phyloP scores from a whole-genome alignment of 176 grass and related monocot species.

The Metroxylon sagu region DNA sequence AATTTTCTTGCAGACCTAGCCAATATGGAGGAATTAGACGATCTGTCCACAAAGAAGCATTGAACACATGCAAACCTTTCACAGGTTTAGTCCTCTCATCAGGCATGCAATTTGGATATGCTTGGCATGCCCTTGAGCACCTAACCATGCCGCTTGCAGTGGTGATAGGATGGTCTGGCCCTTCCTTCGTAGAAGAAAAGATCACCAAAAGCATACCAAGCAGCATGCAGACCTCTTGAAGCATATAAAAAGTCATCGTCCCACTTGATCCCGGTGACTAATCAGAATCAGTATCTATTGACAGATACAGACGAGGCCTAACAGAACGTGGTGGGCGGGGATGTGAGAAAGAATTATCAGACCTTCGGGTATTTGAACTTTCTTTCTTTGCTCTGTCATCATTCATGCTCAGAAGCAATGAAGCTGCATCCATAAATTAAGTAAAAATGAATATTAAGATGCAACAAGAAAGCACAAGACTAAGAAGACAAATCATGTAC shows the following conservation, averaged over 20 bases:
- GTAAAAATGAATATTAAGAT: constrained; percentile 7
- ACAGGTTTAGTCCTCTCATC: neutral
- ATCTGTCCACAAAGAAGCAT: no score
- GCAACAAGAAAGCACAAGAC: constrained; percentile 1
- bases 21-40: neutral
- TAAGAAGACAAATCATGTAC: neutral
- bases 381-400: neutral
- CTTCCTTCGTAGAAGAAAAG: no score
- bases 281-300: constrained; percentile 61
- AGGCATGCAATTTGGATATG: neutral
- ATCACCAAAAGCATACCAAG: no score
- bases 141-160: neutral
- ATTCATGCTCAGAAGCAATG: constrained; percentile 13
- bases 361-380: constrained; percentile 2
- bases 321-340: constrained; percentile 26
- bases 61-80: no score
- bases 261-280: constrained; percentile 4
- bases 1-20: neutral
- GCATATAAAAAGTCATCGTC: no score
- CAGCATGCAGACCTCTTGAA: no score
- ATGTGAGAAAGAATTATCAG: constrained; percentile 16
- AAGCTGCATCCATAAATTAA: constrained; percentile 32
- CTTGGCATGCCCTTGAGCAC: neutral
- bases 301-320: constrained; percentile 31
- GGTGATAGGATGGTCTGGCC: no score